Evolutionary conservation across 805 yeast genomes (phyloP).

Genomic region (Saturnispora halmiae): DNA sequence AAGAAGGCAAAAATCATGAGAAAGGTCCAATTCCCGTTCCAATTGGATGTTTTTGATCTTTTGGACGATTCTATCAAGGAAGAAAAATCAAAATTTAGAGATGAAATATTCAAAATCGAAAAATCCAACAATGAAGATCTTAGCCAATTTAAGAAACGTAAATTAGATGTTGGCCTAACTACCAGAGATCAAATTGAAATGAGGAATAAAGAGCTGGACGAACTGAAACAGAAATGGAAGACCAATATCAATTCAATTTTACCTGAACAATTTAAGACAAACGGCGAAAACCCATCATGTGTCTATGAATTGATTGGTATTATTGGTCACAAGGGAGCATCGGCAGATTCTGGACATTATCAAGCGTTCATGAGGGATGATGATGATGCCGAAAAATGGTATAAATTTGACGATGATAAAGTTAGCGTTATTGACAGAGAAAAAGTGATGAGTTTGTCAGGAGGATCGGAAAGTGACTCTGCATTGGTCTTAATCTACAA

Average conservation of each 20-base stretch:
- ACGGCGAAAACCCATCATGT: constrained; percentile 78
- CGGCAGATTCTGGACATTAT: constrained; percentile 96
- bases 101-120: constrained; percentile 64
- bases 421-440: constrained; percentile 71
- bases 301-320: constrained; percentile 77
- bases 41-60: constrained; percentile 78
- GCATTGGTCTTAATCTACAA: constrained; percentile 84
- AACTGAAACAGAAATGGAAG: constrained; percentile 41
- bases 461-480: constrained; percentile 97
- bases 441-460: constrained; percentile 76
- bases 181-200: constrained; percentile 50
- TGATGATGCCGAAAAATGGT: constrained; percentile 71
- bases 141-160: constrained; percentile 62
- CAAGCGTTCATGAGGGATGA: constrained; percentile 79
- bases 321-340: constrained; percentile 88
- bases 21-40: constrained; percentile 91
- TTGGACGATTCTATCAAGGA: constrained; percentile 68
- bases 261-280: constrained; percentile 32
- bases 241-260: constrained; percentile 34
- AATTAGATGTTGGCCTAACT: constrained; percentile 31
- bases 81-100: constrained; percentile 64
- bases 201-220: constrained; percentile 40
- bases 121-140: constrained; percentile 64
- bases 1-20: constrained; percentile 90
- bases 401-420: constrained; percentile 89